Evolutionary conservation across 202 grass and related monocot genomes (phyloP).

Genomic region (Cymbopogon flexuosus): DNA sequence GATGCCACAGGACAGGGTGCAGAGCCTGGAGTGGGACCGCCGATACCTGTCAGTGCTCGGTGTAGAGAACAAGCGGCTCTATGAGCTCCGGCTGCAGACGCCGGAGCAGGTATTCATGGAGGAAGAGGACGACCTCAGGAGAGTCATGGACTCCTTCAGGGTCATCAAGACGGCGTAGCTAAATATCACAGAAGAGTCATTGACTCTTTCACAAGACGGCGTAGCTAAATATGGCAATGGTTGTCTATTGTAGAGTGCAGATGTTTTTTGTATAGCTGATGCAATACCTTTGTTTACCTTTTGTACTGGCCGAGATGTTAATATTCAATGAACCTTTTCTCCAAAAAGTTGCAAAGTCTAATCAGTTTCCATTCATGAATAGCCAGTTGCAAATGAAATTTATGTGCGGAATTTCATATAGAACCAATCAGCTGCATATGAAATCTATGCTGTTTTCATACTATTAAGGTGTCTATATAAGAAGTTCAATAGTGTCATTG

Average conservation of each 20-base stretch:
- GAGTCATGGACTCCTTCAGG: constrained; percentile 82
- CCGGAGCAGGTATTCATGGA: constrained; percentile 66
- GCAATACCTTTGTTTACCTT: not conserved
- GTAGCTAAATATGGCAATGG: not conserved
- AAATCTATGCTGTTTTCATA: not conserved
- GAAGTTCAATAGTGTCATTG: not conserved
- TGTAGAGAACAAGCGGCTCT: constrained; percentile 84
- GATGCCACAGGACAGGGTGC: constrained; percentile 82
- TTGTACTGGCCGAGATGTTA: not conserved
- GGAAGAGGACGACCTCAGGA: constrained; percentile 69
- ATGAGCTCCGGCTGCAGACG: constrained; percentile 72
- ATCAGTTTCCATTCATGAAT: not conserved
- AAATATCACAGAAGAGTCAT: constrained; percentile 54
- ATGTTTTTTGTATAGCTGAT: not conserved
- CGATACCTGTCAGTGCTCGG: constrained; percentile 82
- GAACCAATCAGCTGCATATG: not conserved
- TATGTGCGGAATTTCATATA: not conserved
- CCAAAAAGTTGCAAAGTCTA: not conserved
- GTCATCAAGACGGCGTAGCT: constrained; percentile 37
- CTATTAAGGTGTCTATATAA: not conserved
- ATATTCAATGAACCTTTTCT: not conserved
- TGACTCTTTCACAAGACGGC: constrained; percentile 50
- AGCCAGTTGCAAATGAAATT: not conserved
- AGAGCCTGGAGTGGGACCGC: constrained; percentile 80
- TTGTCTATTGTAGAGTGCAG: not conserved